These are phyloP conservation scores for Exophiala lecanii-corni DNA, from an alignment of 2,329 filamentous ascomycete species.

Conservation along the genomic window DNA sequence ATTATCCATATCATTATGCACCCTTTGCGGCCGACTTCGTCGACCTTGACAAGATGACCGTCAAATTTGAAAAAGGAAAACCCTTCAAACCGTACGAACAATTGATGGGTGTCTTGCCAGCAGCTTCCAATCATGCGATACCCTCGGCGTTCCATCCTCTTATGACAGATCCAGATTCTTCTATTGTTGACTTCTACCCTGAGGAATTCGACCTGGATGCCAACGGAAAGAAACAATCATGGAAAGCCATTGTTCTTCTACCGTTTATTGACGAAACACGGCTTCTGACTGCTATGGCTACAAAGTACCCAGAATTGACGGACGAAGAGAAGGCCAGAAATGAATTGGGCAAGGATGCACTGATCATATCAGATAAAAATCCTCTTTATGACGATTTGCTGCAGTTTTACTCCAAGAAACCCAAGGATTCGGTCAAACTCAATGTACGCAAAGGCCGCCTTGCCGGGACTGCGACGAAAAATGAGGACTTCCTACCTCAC, in stretches of 20 bases:
- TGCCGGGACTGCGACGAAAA: slow-evolving; percentile 74
- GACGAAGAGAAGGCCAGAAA: slow-evolving; percentile 76
- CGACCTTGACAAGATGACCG: slow-evolving; percentile 70
- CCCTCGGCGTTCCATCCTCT: slow-evolving; percentile 82
- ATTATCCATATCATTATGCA: slow-evolving; percentile 97
- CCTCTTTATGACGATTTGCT: slow-evolving; percentile 79
- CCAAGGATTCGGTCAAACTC: slow-evolving; percentile 60
- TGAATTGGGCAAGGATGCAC: slow-evolving; percentile 69
- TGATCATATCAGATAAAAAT: slow-evolving; percentile 80
- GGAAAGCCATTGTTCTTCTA: slow-evolving; percentile 90
- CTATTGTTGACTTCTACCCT: slow-evolving; percentile 97
- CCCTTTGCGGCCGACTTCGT: slow-evolving; percentile 95
- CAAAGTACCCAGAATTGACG: slow-evolving; percentile 74
- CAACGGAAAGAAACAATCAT: slow-evolving; percentile 97
- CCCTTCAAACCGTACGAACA: slow-evolving; percentile 94
- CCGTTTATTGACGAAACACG: slow-evolving; percentile 95
- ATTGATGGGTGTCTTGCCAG: slow-evolving; percentile 94
- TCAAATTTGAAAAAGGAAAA: slow-evolving; percentile 76
- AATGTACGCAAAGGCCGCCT: slow-evolving; percentile 71
- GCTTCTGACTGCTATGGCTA: slow-evolving; percentile 73
- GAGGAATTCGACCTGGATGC: slow-evolving; percentile 89
- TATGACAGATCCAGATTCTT: slow-evolving; percentile 82
- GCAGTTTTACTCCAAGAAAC: slow-evolving; percentile 89
- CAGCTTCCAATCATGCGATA: slow-evolving; percentile 85
- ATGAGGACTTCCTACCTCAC: slow-evolving; percentile 79